Base-by-base conservation (phyloP, 2,329 filamentous ascomycete genomes). In the Beauveria sp. region DNA sequence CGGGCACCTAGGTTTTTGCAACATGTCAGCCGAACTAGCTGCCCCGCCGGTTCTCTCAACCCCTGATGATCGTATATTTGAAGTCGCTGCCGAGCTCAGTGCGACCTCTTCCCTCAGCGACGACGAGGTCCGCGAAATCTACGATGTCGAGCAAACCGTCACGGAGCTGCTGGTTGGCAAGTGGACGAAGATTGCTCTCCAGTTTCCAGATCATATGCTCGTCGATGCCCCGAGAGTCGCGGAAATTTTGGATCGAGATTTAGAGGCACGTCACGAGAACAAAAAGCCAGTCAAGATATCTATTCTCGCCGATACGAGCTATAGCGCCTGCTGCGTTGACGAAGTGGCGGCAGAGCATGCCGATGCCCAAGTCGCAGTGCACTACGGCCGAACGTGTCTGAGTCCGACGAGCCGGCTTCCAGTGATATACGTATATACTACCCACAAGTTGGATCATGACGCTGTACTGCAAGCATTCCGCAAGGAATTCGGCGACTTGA, bases 261-360 rank as follows among this genome's bases (percentile, higher is more conserved):
- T 76, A 5, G 52, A 26, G 2, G 26, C 58, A 3, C 56, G 59
- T 0, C 65, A 67, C 40, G 63, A 60, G 12, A 62, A 57, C n/a
- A 63, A 66, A 47, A 41, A 47, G 66, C 60, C 20, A n/a, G 57
- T 63, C 60, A 71, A 80, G 64, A 79, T 97, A 57, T 96, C 90
- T 67, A 92, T 99, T 63, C 79, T 99, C 20, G 94, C 89, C 37
- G 94, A 99, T 73, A 97, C 94, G 2, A 97, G 93, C 2, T 99
- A 97, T 74, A 96, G 94, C 63, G 88, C 93, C 0, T 99, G 94
- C 76, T 99, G 94, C 70, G 92, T 97, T 20, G 94, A 99, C 70
- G 94, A 99, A 76, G 88, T 97, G 46, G 94, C 94, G 0, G 94
- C 94, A 2, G 92, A 99, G 72, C 94, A 99, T 72, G 89, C 91